Percentiles rank a stretch among this genome's conserved stretches.
Conservation (phyloP, 208 protist genomes). For the Acanthamoeba lenticulata region DNA sequence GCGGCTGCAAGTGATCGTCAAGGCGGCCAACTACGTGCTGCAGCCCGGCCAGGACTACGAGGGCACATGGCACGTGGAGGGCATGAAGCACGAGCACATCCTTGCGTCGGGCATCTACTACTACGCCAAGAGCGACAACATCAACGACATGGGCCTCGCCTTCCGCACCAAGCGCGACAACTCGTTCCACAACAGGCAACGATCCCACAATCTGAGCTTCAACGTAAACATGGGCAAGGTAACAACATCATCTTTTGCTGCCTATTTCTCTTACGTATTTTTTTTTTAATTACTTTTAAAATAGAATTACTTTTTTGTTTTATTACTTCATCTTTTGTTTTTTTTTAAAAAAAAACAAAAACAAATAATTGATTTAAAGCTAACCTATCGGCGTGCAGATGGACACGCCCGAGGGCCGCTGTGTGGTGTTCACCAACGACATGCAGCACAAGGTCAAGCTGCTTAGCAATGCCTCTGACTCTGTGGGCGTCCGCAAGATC, state of each 20-base stretch:
- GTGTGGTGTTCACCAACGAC: slow-evolving; percentile 76
- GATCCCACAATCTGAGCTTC: background rate
- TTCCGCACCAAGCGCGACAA: slow-evolving; percentile 66
- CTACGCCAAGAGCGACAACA: slow-evolving; percentile 72
- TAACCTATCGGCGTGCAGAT: background rate
- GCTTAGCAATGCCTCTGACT: slow-evolving; percentile 26
- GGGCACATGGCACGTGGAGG: slow-evolving; percentile 79
- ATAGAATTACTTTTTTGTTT: too few relatives aligned
- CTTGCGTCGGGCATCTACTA: slow-evolving; percentile 79
- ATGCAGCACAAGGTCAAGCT: slow-evolving; percentile 73
- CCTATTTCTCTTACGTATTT: background rate
- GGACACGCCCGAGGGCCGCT: slow-evolving; percentile 69
- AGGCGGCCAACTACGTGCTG: slow-evolving; percentile 78
- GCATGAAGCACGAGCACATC: slow-evolving; percentile 81
- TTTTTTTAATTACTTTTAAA: too few relatives aligned
- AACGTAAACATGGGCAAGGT: background rate
- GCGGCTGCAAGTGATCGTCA: slow-evolving; percentile 80
- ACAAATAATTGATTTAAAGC: too few relatives aligned
- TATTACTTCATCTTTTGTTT: too few relatives aligned
- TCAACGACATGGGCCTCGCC: slow-evolving; percentile 62
- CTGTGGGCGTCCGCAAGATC: slow-evolving; percentile 72
- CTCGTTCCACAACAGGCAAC: background rate
- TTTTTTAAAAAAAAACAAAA: too few relatives aligned
- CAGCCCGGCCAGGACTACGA: slow-evolving; percentile 49
- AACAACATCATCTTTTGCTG: background rate